phyloP scores from a whole-genome alignment of 768 basidiomycete species.

The Termitomyces sp. region DNA sequence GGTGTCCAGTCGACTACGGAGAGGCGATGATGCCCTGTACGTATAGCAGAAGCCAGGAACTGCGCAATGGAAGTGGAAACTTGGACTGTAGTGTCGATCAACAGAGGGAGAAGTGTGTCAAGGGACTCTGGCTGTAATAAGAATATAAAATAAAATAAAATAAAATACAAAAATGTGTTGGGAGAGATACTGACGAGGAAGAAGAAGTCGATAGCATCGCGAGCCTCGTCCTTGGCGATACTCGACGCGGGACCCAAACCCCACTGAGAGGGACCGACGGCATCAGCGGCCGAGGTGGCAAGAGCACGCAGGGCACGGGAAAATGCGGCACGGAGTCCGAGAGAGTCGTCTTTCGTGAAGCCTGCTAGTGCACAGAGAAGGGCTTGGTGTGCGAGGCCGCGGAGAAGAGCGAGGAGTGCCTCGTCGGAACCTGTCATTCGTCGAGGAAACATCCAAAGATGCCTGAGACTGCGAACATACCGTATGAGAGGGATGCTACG shows the following conservation, averaged over 20 bases:
- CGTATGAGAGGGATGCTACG: slow-evolving; percentile 68
- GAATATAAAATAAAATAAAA: not conserved
- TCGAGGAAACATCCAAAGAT: not conserved
- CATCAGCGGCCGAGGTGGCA: slow-evolving; percentile 54
- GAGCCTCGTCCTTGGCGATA: slow-evolving; percentile 42
- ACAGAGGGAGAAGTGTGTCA: slow-evolving; percentile 55
- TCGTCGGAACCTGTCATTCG: slow-evolving; percentile 47
- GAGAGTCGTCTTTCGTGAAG: slow-evolving; percentile 31
- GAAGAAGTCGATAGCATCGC: slow-evolving; percentile 49
- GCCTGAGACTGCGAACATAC: slow-evolving; percentile 20
- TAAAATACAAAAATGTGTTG: too few species aligned
- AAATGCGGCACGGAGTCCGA: slow-evolving; percentile 47
- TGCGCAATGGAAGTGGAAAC: slow-evolving; percentile 49
- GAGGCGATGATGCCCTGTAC: slow-evolving; percentile 41
- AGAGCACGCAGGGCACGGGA: slow-evolving; percentile 59
- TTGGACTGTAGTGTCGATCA: slow-evolving; percentile 19
- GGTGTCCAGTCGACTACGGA: slow-evolving; percentile 61
- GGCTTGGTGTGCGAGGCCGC: slow-evolving; percentile 50
- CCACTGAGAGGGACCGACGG: slow-evolving; percentile 65
- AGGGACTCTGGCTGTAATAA: slow-evolving; percentile 45
- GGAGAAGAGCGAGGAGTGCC: slow-evolving; percentile 52
- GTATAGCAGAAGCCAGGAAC: slow-evolving; percentile 47
- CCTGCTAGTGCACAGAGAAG: slow-evolving; percentile 58
- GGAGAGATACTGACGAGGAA: slow-evolving; percentile 42
- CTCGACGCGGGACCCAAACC: slow-evolving; percentile 46